A percentile compares a stretch with the other conserved stretches of the same genome.
Conservation (phyloP, 345 rosid genomes). For the Rhodamnia argentea region DNA sequence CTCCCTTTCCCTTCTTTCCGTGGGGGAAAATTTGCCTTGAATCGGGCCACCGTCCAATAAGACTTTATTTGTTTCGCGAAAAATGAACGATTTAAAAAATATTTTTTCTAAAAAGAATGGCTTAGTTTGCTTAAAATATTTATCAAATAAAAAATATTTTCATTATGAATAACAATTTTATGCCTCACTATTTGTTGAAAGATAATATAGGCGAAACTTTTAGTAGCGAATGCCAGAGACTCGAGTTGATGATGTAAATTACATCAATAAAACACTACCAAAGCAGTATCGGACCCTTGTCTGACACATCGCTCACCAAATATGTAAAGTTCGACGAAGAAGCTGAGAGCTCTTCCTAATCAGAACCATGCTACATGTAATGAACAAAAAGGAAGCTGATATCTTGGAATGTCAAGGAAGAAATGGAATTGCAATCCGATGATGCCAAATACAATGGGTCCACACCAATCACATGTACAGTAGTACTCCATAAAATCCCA, state of each 20-base stretch:
- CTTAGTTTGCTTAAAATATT: too few species aligned
- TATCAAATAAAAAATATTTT: too few species aligned
- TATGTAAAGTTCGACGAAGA: not conserved
- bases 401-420: not conserved
- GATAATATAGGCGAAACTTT: too few species aligned
- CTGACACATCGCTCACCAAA: not conserved
- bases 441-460: not conserved
- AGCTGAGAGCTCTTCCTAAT: not conserved
- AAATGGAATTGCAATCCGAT: not conserved
- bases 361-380: too few species aligned
- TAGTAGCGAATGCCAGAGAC: not conserved
- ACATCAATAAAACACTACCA: not conserved
- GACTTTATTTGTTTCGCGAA: too few species aligned
- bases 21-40: not conserved
- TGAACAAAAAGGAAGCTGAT: not conserved
- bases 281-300: not conserved
- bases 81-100: too few species aligned
- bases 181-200: too few species aligned
- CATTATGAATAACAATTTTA: too few species aligned
- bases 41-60: not conserved
- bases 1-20: not conserved
- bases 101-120: too few species aligned
- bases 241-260: not conserved
- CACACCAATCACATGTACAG: not conserved
- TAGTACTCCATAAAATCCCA: not conserved